Percentiles rank a stretch among this genome's conserved stretches.
These are phyloP conservation scores for Diplodia intermedia DNA, from an alignment of 2,329 filamentous ascomycete genomes.

Conservation along the genomic window DNA sequence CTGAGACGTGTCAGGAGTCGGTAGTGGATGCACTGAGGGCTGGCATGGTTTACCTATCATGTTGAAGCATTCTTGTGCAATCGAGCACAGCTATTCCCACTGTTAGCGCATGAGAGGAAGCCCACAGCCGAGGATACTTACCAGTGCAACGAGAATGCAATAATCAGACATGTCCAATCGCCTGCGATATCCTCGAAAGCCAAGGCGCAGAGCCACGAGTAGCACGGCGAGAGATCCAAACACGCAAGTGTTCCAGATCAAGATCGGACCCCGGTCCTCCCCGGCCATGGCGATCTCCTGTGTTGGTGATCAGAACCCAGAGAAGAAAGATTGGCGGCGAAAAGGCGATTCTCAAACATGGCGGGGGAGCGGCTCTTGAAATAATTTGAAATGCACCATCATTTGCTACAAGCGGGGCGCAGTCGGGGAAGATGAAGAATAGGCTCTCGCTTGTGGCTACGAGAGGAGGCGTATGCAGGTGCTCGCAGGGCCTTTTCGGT, in stretches of 20 bases:
- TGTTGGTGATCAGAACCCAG: conserved; percentile 16
- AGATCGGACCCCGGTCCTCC: conserved; percentile 14
- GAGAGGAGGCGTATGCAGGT: conserved; percentile 18
- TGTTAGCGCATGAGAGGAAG: neutral
- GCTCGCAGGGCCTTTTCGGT: conserved; percentile 18
- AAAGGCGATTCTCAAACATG: conserved; percentile 16
- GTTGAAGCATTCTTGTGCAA: conserved; percentile 19
- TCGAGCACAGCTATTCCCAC: neutral
- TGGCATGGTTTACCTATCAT: neutral
- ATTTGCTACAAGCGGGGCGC: conserved; percentile 4
- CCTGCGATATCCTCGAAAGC: conserved; percentile 27
- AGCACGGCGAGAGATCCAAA: conserved; percentile 13
- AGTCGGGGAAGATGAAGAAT: neutral
- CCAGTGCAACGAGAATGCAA: conserved; percentile 12
- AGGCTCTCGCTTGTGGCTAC: conserved; percentile 14
- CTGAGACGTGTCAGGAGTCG: neutral
- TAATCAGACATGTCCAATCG: conserved; percentile 23
- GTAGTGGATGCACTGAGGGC: neutral
- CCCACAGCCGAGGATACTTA: neutral
- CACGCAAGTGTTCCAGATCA: conserved; percentile 24
- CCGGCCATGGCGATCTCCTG: conserved; percentile 24
- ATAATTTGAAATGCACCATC: neutral
- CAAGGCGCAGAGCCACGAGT: conserved; percentile 20
- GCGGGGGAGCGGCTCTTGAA: conserved; percentile 9
- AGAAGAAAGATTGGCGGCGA: conserved; percentile 18